Evolutionary conservation across 106 monocot species (phyloP), one percentile per base, ranked within the genome.

Genomic region (Dendrobium chrysotoxum): DNA sequence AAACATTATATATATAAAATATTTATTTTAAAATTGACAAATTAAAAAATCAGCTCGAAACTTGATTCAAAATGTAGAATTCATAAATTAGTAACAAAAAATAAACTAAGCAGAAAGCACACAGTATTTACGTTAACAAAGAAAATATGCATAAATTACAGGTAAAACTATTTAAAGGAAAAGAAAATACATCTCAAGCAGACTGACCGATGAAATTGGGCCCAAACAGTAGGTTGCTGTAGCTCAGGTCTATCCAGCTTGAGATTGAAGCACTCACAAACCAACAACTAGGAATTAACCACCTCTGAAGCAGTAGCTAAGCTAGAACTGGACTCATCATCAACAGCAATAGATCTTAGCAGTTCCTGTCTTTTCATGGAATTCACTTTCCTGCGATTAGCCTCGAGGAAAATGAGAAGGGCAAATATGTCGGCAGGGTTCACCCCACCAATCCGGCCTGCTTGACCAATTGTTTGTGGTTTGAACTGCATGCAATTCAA

Each of bases 391-490:
- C 97, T 92, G 2, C 92, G 90, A 75, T 88, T 88, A 3, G 92
- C 78, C 85, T 97, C 97, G 4, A 97, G 84, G 84, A 84, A 89
- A 75, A 97, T 88, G 30, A 97, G 89, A 55, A 97, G 92, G 65
- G 94, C 90, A 7, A 92, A 94, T 39, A 97, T 94, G 80, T 97
- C 97, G n/a, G 94, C 92, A 12, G 97, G 97, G 75, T 84, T 97
- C 76, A 94, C 97, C 40, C 97, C 97, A 45, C 97, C 94, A 12
- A 97, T 87, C 41, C 94, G 86, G 77, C 86, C 85, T 47, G 97
- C 94, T 79, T 97, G 97, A 20, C 97, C 97, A 77, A 97, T 72
- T n/a, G 97, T 97, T 85, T 97, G 91, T 23, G 94, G 97, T 44
- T 85, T 90, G 31, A 97, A 85, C 97, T 97, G 83, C 83, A 83